A percentile compares a stretch with the other conserved stretches of the same genome.
Conservation (phyloP, 1,139 yeast species). For the Lodderomyces elongisporus region DNA sequence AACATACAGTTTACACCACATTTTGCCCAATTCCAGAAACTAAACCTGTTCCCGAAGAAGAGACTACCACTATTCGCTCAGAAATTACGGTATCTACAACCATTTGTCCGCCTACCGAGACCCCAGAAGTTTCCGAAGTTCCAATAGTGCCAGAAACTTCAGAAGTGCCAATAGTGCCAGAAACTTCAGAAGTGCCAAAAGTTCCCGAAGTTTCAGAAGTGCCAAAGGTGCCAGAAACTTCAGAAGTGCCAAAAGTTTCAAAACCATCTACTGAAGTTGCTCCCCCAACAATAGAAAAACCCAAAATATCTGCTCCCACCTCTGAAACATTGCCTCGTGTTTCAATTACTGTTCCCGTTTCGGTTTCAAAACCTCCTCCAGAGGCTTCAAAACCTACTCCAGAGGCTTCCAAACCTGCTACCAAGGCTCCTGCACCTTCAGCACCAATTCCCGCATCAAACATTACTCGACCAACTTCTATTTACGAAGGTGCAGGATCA, state of each 20-base stretch:
- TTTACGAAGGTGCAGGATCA: neutral
- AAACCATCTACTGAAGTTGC: neutral
- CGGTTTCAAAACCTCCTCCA: too few relatives aligned
- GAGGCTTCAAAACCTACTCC: too few relatives aligned
- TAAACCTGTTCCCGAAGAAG: neutral
- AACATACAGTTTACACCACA: constrained; percentile 10
- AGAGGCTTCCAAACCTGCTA: too few relatives aligned
- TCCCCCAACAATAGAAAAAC: neutral
- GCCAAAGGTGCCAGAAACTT: too few relatives aligned
- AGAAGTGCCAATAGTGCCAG: too few relatives aligned
- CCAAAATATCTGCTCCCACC: neutral
- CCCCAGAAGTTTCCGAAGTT: too few relatives aligned
- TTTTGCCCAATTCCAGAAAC: constrained; percentile 9
- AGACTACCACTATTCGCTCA: neutral
- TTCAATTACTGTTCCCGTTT: too few relatives aligned
- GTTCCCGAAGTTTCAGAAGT: too few relatives aligned
- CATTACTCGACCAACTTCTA: neutral
- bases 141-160: too few relatives aligned
- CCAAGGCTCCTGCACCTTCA: constrained; percentile 2
- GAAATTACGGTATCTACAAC: neutral
- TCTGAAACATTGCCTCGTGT: constrained; percentile 1
- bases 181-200: too few relatives aligned
- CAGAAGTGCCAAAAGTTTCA: too few relatives aligned
- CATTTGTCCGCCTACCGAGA: too few relatives aligned
- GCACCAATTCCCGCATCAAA: constrained; percentile 1